Evolutionary conservation across 2,329 filamentous ascomycete genomes (phyloP), one percentile per base, ranked within the genome.

Genomic region (Thermoascus crustaceus): DNA sequence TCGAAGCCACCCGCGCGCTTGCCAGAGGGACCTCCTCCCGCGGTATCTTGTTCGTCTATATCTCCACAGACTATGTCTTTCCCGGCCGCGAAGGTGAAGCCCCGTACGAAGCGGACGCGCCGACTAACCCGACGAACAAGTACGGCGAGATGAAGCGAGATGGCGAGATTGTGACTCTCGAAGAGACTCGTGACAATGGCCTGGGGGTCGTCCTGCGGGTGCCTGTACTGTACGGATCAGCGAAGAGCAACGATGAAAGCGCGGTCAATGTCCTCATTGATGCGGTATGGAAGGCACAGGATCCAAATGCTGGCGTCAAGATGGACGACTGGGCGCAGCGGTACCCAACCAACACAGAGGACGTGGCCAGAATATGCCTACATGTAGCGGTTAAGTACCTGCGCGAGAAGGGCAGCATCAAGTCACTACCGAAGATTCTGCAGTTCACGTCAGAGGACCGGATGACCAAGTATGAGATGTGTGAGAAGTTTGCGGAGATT

Each of bases 401-500:
- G 35, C 60, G 51, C 52, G 54, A 60, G 32, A 60, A 67, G 8
- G 61, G 65, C 24, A 66, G 73, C 23, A 63, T 69, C 33, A 57
- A 66, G 7, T 54, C 65, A 10, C 63, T 94, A 24, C 87, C 87
- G 0, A 65, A 55, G 18, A 74, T 87, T 27, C 69, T 94, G 11
- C 87, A 95, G 36, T 94, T 94, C 63, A 85, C 82, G 3, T 86
- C 85, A 30, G 85, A 94, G 60, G 84, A 94, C 48, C 75, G 71
- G 45, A 83, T 80, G 69, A 94, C 87, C 30, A 94, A 94, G 66
- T 93, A 88, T 58, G 79, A 89, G 58, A 94, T 95, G 37, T 88
- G 84, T 57, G 67, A 85, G 61, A 64, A 73, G 7, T 80, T 94
- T 53, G 82, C 78, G 3, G 78, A 86, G 40, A 85, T 94, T 39